Base-by-base conservation (phyloP, 2,329 filamentous ascomycete genomes). In the Xylariaceae sp. region DNA sequence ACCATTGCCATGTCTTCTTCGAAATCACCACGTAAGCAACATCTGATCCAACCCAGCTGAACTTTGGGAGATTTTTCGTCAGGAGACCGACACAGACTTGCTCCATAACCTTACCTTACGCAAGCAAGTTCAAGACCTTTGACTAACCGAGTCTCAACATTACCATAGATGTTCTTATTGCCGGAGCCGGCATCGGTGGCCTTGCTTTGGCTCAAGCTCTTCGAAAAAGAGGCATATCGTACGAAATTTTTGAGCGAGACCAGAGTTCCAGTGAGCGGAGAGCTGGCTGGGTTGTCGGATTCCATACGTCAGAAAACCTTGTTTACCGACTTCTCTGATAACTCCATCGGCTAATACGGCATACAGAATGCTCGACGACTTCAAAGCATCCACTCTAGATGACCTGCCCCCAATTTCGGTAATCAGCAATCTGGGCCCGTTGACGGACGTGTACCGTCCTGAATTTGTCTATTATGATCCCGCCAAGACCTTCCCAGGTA, bases 171-270 rank as follows among this genome's bases (percentile, higher is more conserved):
- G 48, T 55, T 22, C 40, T 56, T 16, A 58, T 58, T 37, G 45
- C 51, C n/a, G 55, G 55, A 14, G 53, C 43, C 32, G 54, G 55
- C 32, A 33, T 56, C 10, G 55, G 55, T 10, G 55, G 55, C 19
- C 40, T 57, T 12, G 42, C 49, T 20, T 38, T 57, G 14, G 50
- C 52, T 11, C 55, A 58, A 32, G 52, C 39, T n/a, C 46, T 58
- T 19, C 52, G 54, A 22, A 58, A 55, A 45, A 45, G 55, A 25
- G 54, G 54, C 2, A 52, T 56, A 33, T 52, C 52, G 12, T 58
- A 50, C 25, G 55, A 58, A 45, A 49, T 58, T 22, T 58, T 56
- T 11, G 54, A 56, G 40, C 51, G 55, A 19, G 54, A 55, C 17
- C 40, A n/a, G 12, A 56, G 42, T 25, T 44, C 45, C 23, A 34